These are phyloP conservation scores for Trichophaea hybrida DNA, from an alignment of 2,329 filamentous ascomycete genomes.

Conservation along the genomic window DNA sequence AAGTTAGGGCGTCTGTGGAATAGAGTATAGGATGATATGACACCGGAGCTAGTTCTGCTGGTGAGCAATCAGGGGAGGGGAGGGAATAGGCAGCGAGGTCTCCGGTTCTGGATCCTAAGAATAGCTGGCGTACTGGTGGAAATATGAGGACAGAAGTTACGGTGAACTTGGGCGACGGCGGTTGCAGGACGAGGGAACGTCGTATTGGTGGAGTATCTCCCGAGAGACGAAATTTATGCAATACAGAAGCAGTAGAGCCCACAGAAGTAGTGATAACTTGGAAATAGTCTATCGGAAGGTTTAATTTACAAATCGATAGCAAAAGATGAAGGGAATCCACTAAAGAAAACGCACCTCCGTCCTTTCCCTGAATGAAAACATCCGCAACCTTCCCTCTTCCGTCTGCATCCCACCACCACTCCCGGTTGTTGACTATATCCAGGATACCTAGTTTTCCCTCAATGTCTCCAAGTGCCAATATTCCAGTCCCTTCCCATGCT, in stretches of 20 bases:
- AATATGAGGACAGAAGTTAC: constrained; percentile 37
- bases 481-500: constrained; percentile 13
- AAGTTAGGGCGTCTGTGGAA: constrained; percentile 23
- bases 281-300: not conserved
- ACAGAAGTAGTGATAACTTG: constrained; percentile 20
- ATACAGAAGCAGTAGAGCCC: constrained; percentile 5
- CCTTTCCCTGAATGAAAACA: constrained; percentile 11
- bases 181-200: not conserved
- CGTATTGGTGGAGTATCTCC: not conserved
- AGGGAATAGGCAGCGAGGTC: constrained; percentile 33
- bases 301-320: constrained; percentile 1
- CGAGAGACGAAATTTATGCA: constrained; percentile 11
- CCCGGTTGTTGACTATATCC: constrained; percentile 2
- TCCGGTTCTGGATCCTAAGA: constrained; percentile 44
- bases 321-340: not conserved
- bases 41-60: constrained; percentile 2
- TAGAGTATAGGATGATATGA: constrained; percentile 14
- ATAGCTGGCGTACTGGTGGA: constrained; percentile 31
- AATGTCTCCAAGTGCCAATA: constrained; percentile 16
- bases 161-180: constrained; percentile 33
- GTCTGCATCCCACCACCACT: constrained; percentile 14
- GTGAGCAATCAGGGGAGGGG: constrained; percentile 17
- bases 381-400: constrained; percentile 16
- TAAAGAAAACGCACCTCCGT: constrained; percentile 16
- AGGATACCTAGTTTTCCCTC: constrained; percentile 13